Conservation (phyloP, 1,284 basidiomycete genomes). For the Cutaneotrichosporon spelunceum region DNA sequence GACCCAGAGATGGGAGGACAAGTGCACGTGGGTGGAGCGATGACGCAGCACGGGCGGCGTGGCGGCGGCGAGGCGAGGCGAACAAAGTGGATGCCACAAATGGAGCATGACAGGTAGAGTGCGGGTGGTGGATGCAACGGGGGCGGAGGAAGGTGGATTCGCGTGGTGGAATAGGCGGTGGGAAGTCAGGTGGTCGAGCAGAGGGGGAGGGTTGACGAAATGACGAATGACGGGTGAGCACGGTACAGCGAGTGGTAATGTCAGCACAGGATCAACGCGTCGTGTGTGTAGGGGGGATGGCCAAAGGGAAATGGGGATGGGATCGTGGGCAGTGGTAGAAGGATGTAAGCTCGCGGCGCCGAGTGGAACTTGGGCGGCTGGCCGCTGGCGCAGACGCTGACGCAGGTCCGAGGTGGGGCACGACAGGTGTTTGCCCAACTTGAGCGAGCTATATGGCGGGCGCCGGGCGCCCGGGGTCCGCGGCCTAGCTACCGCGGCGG, state of each 20-base stretch:
- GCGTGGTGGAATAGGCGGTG: background rate
- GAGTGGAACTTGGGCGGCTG: background rate
- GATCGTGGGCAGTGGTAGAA: background rate
- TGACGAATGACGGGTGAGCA: background rate
- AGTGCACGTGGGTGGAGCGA: background rate
- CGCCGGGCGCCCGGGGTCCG: background rate
- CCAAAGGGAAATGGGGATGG: background rate
- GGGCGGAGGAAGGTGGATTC: background rate
- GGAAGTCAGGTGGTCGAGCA: conserved; percentile 7
- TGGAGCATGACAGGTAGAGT: background rate
- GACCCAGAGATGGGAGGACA: background rate
- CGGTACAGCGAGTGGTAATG: background rate
- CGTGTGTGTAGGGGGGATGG: background rate
- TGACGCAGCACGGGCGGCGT: conserved; percentile 1
- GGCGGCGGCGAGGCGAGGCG: background rate
- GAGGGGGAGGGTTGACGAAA: background rate
- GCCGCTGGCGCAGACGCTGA: background rate
- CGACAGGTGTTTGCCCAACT: background rate
- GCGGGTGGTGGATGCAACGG: background rate
- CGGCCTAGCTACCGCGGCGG: background rate
- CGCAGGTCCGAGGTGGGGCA: background rate
- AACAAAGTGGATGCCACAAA: background rate
- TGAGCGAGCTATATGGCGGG: background rate
- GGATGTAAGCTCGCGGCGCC: background rate
- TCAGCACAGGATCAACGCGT: conserved; percentile 4